These are phyloP conservation scores for Trichoderma endophyticum DNA, from an alignment of 2,329 filamentous ascomycete species.

Conservation along the genomic window DNA sequence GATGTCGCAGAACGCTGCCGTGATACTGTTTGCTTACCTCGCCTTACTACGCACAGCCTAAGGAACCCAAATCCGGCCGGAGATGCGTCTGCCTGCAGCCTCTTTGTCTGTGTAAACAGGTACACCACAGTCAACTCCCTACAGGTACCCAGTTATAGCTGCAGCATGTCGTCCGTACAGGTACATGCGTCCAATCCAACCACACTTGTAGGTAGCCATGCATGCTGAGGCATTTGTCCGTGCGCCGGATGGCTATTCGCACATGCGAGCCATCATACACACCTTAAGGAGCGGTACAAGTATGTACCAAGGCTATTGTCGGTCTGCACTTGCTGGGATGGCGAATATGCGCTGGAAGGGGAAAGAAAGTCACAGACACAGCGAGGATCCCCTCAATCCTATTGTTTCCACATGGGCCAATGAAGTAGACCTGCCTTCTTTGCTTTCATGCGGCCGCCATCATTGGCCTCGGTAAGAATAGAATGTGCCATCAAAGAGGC, in stretches of 20 bases:
- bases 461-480: background rate
- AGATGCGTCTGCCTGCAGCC: background rate
- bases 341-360: background rate
- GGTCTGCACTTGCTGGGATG: background rate
- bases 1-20: background rate
- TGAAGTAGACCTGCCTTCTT: background rate
- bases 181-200: background rate
- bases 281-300: background rate
- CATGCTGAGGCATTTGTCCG: background rate
- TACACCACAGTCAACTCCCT: background rate
- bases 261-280: background rate
- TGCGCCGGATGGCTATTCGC: background rate
- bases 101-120: background rate
- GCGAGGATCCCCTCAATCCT: background rate
- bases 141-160: background rate
- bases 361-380: background rate
- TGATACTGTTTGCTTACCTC: background rate
- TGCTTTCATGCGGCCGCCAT: background rate
- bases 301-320: background rate
- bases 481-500: background rate
- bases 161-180: background rate
- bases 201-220: constrained; percentile 14
- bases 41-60: background rate
- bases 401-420: background rate
- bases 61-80: background rate